phyloP scores from a whole-genome alignment of 2,329 filamentous ascomycete genomes.

The Capronia coronata region DNA sequence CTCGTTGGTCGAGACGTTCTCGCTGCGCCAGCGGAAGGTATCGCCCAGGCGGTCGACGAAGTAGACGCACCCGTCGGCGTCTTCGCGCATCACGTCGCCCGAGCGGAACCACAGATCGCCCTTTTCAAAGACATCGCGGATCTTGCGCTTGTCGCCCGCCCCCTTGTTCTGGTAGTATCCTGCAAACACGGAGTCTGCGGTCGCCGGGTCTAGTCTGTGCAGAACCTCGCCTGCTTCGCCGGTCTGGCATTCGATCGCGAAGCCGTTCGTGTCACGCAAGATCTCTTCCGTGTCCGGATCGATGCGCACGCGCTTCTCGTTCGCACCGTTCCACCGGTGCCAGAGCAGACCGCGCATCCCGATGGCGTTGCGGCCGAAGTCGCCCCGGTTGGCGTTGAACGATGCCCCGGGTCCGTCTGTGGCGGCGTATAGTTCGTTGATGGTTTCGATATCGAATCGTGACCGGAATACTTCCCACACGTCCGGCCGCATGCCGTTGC shows the following conservation, averaged over 20 bases:
- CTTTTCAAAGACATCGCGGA: constrained; percentile 64
- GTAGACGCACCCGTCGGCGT: constrained; percentile 63
- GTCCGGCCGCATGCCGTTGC: constrained; percentile 45
- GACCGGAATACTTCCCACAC: constrained; percentile 45
- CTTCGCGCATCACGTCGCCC: constrained; percentile 70
- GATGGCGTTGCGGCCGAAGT: constrained; percentile 58
- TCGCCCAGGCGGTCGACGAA: constrained; percentile 64
- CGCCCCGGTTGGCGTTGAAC: constrained; percentile 55
- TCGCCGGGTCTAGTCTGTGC: constrained; percentile 49
- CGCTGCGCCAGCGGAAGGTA: constrained; percentile 58
- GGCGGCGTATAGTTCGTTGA: constrained; percentile 71
- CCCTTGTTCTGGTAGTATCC: constrained; percentile 72
- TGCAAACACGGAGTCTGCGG: constrained; percentile 55
- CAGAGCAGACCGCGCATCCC: constrained; percentile 63
- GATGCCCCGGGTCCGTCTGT: constrained; percentile 64
- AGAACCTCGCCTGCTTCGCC: constrained; percentile 69
- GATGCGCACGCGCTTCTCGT: constrained; percentile 60
- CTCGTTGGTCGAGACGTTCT: constrained; percentile 76
- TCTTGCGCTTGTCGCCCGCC: constrained; percentile 65
- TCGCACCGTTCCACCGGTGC: constrained; percentile 47
- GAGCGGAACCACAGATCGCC: constrained; percentile 82
- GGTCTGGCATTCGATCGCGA: constrained; percentile 56
- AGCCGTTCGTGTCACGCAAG: constrained; percentile 60
- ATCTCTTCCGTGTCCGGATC: constrained; percentile 64
- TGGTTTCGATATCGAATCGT: constrained; percentile 41